These are phyloP conservation scores for Naganishia cerealis DNA, from an alignment of 1,284 basidiomycete species.

Conservation along the genomic window DNA sequence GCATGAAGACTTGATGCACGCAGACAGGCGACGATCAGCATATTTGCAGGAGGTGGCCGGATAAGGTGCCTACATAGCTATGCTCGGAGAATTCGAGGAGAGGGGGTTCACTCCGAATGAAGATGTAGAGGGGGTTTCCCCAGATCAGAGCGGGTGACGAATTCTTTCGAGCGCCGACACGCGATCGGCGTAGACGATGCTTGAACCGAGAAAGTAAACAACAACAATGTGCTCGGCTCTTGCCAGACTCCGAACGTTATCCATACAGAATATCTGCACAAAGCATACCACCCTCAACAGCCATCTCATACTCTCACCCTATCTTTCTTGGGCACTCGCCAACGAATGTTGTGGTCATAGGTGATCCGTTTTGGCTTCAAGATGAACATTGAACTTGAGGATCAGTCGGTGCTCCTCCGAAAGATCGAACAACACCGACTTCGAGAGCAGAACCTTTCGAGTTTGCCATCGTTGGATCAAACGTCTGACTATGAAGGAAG, in stretches of 20 bases:
- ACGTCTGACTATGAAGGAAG: conserved; percentile 23
- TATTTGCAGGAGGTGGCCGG: too few relatives aligned
- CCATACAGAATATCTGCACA: neutral
- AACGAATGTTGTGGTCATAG: neutral
- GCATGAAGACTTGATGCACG: too few relatives aligned
- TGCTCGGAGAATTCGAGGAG: too few relatives aligned
- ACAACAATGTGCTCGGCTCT: neutral
- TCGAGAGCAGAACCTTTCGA: conserved; percentile 25
- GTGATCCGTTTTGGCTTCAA: neutral
- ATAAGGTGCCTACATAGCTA: too few relatives aligned
- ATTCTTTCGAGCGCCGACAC: conserved; percentile 9
- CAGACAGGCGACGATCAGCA: too few relatives aligned
- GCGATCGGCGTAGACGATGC: conserved; percentile 19
- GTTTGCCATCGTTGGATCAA: conserved; percentile 22
- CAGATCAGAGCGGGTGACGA: neutral
- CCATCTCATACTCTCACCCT: neutral
- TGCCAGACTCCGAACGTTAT: too few relatives aligned
- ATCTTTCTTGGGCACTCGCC: neutral
- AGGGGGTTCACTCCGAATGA: too few relatives aligned
- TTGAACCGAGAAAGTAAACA: conserved; percentile 11
- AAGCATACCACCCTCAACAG: neutral
- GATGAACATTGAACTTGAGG: conserved; percentile 28
- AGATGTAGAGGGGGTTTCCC: too few relatives aligned
- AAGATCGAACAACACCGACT: conserved; percentile 24
- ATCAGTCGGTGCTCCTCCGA: conserved; percentile 26